Evolutionary conservation across 169 alveolate genomes (phyloP), one percentile per base, ranked within the genome.

Genomic region (Cryptosporidium bovis): DNA sequence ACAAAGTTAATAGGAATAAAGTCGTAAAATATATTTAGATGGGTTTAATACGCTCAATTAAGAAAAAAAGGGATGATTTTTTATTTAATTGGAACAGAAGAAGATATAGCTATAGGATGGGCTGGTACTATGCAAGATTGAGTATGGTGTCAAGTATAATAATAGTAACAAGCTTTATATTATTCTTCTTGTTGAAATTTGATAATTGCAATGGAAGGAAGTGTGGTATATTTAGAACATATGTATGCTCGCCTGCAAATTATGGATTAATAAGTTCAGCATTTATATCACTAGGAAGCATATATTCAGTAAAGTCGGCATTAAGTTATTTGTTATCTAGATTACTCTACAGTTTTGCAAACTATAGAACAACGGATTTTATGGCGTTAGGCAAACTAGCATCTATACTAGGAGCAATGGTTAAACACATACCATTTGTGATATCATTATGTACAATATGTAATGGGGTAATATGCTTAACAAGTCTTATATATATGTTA

Each of bases 91-190:
- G 84, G 84, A 71, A 71, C n/a, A 71, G 84, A 40, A 53, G 84
- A 51, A 71, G 84, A 65, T 71, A 71, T 44, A 71, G 84, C 29
- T 71, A 71, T 44, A 71, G 84, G 44, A 71, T 71, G 84, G 84
- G 84, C 6, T 71, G 84, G 84, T 71, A 71, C 29, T 71, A 24
- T 20, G 62, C 84, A 27, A 71, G 62, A 65, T 44, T 71, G 36
- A 56, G 84, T 40, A 29, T 71, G 20, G 84, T 58, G 12, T 71
- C 84, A 7, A 58, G 67, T 2, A 1, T 71, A 13, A 20, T 71
- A 16, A 71, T 71, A 5, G 36, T 33, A 40, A 29, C 58, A 33
- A 71, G 84, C 58, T 71, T 71, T 36, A 71, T 71, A 34, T 71
- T 71, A 33, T 71, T 71, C 34, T 71, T 71, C 24, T 58, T 71